Evolutionary conservation across 2,329 filamentous ascomycete species (phyloP).

Genomic region (Bimuria novae-zelandiae): DNA sequence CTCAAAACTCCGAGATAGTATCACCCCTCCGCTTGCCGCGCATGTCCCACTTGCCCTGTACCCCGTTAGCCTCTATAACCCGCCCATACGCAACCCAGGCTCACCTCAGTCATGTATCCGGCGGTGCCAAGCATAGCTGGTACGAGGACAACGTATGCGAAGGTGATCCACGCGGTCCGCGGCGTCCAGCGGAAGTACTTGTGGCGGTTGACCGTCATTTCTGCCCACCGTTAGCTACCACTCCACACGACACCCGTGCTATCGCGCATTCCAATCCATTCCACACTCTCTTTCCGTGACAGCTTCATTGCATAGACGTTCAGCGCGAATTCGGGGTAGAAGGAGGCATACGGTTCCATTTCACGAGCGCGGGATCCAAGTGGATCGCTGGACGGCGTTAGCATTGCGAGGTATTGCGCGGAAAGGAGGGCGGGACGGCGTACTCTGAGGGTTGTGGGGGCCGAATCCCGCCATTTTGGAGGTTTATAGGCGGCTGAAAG

Average conservation of each 20-base stretch:
- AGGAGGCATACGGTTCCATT: conserved; percentile 57
- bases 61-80: conserved; percentile 13
- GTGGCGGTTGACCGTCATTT: conserved; percentile 82
- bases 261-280: too few species aligned
- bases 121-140: conserved; percentile 72
- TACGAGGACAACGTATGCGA: conserved; percentile 75
- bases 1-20: conserved; percentile 75
- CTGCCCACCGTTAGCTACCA: conserved; percentile 56
- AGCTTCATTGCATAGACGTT: not conserved
- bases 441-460: conserved; percentile 31
- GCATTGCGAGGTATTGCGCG: conserved; percentile 21
- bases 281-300: not conserved
- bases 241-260: too few species aligned
- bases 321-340: conserved; percentile 2
- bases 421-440: not conserved
- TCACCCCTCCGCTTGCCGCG: conserved; percentile 89
- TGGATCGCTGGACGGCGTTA: conserved; percentile 50
- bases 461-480: conserved; percentile 33
- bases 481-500: conserved; percentile 11
- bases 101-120: conserved; percentile 83
- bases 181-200: conserved; percentile 96
- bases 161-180: conserved; percentile 76
- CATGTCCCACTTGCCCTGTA: conserved; percentile 82
- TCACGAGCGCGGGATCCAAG: conserved; percentile 61
- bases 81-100: conserved; percentile 47